These are phyloP conservation scores for Fusarium sp. DNA, from an alignment of 2,329 filamentous ascomycete species.

Conservation along the genomic window DNA sequence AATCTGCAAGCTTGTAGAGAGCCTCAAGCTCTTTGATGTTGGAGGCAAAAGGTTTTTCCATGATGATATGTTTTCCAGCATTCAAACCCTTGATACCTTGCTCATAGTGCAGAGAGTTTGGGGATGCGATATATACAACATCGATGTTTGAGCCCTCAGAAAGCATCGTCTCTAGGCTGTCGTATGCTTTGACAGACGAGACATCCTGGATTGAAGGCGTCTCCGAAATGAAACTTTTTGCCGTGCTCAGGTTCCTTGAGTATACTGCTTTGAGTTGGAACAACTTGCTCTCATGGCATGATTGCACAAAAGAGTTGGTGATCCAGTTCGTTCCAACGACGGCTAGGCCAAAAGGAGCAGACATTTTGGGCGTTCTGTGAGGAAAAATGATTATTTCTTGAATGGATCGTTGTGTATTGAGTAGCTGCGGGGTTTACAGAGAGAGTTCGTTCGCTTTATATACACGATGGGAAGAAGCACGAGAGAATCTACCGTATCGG, in stretches of 20 bases:
- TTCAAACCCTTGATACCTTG: conserved; percentile 27
- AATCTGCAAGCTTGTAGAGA: conserved; percentile 36
- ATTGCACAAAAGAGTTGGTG: conserved; percentile 42
- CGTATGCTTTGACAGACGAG: conserved; percentile 13
- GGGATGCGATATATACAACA: conserved; percentile 38
- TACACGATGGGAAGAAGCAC: too few relatives aligned
- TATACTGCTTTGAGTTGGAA: conserved; percentile 35
- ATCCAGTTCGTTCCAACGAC: conserved; percentile 44
- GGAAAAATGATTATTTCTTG: background rate
- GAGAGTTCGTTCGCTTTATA: too few relatives aligned
- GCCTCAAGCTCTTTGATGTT: conserved; percentile 28
- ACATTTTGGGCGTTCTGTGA: conserved; percentile 9
- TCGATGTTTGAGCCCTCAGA: conserved; percentile 8
- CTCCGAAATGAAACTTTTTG: conserved; percentile 29
- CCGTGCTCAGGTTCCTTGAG: conserved; percentile 35
- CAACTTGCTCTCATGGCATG: conserved; percentile 33
- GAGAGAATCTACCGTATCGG: too few relatives aligned
- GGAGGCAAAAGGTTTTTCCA: conserved; percentile 43
- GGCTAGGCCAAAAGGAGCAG: conserved; percentile 36
- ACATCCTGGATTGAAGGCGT: conserved; percentile 32
- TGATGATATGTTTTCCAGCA: conserved; percentile 34
- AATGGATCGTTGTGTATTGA: background rate
- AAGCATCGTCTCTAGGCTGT: conserved; percentile 32
- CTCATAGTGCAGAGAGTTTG: conserved; percentile 40
- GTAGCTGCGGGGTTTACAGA: too few relatives aligned